A percentile compares a stretch with the other conserved stretches of the same genome.
These are phyloP conservation scores for Cladophialophora chaetospira DNA, from an alignment of 2,329 filamentous ascomycete genomes.

Conservation along the genomic window DNA sequence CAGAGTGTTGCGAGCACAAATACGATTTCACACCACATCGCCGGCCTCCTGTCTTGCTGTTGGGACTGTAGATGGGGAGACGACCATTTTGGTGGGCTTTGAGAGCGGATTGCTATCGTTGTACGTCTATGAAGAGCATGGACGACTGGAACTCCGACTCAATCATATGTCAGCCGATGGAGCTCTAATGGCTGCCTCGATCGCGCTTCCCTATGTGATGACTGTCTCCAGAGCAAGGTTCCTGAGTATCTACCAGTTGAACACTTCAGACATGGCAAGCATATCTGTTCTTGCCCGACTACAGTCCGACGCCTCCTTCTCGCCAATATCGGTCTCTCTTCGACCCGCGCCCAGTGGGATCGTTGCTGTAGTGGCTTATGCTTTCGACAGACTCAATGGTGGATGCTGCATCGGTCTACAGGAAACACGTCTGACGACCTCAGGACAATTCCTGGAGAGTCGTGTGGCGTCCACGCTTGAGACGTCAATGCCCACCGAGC, in stretches of 20 bases:
- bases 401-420: conserved; percentile 94
- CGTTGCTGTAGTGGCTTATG: conserved; percentile 82
- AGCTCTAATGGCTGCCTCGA: conserved; percentile 69
- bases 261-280: background rate
- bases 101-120: conserved; percentile 70
- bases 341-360: conserved; percentile 63
- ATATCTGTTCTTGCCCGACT: conserved; percentile 19
- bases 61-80: conserved; percentile 51
- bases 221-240: conserved; percentile 74
- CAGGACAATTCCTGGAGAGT: conserved; percentile 22
- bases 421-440: conserved; percentile 62
- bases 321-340: conserved; percentile 80
- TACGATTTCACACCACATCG: conserved; percentile 33
- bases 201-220: conserved; percentile 73
- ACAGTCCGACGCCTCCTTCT: conserved; percentile 73
- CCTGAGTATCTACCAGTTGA: conserved; percentile 74
- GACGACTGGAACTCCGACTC: conserved; percentile 41
- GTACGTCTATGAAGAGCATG: conserved; percentile 55
- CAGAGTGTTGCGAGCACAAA: conserved; percentile 60
- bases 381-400: conserved; percentile 71
- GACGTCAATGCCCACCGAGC: conserved; percentile 9
- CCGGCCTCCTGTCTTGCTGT: conserved; percentile 67
- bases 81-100: conserved; percentile 71
- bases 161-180: conserved; percentile 59
- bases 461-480: conserved; percentile 32